Evolutionary conservation across 2,329 filamentous ascomycete genomes (phyloP), one percentile per base, ranked within the genome.

Genomic region (Penicillium digitatum): DNA sequence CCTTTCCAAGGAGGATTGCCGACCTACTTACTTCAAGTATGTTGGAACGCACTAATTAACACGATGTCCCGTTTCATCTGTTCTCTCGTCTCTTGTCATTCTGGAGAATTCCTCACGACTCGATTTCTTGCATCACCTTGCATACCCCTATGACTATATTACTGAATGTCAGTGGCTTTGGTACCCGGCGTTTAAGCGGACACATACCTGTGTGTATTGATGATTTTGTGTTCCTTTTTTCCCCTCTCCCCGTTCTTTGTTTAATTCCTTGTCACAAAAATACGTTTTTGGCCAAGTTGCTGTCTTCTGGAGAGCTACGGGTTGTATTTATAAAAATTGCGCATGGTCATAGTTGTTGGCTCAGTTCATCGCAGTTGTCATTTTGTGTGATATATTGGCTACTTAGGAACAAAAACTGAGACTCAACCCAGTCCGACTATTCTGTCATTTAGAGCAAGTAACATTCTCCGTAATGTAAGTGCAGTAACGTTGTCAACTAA

Each of bases 11-110:
- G 94, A 99, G 72, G 94, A 99, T 73, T 99, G 94, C 75, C 82
- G 94, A 58, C 89, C 93, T 18, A 92, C 92, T 71, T 99, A 94
- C 89, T 97, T 99, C 82, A 95, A 96, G 77, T 94, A 89, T 69
- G 90, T 88, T 20, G 90, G 92, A 50, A 90, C 88, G 81, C 86
- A 85, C 67, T 95, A 74, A 78, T 50, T 49, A 46, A 52, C 46
- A 54, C n/a, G 35, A 11, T 29, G 40, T 29, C n/a, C 12, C 46
- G 52, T 52, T 48, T 42, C 43, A 48, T 40, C 45, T 52, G 49
- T 54, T 49, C 44, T 35, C 42, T 49, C 46, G 44, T 55, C 52
- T 35, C 44, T 48, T 58, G 57, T 61, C 56, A 59, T 54, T 54
- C 27, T 51, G 47, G 39, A 44, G 45, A 55, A 27, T 51, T n/a